Evolutionary conservation across 2,329 filamentous ascomycete species (phyloP), one percentile per base, ranked within the genome.

Genomic region (Teratosphaeria viscida): DNA sequence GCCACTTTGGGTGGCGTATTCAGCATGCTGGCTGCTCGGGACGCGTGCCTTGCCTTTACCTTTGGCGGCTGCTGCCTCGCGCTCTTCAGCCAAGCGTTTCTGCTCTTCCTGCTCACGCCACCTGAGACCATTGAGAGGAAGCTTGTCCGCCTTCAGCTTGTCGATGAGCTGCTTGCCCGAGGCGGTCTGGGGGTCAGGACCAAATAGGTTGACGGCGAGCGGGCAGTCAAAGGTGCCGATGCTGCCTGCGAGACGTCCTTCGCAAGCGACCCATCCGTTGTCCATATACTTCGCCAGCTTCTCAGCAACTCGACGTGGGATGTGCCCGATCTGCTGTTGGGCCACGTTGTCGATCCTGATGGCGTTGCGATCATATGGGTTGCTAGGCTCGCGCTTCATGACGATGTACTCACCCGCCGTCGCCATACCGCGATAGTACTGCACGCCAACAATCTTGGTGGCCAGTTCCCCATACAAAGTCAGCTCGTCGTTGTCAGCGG

Each of bases 311-410:
- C 74, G 78, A 12, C 83, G 79, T 6, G 88, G 87, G 49, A 95
- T 78, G 72, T 95, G 90, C 0, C 90, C 90, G 66, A 95, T 89
- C 67, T 95, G 90, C 7, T 73, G 71, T 16, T 84, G 82, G 68
- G 88, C 81, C 14, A 92, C 88, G 71, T 94, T 95, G 66, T 88
- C 81, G 1, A 95, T 83, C 5, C 84, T 82, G 60, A 95, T 90
- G 0, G 90, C 90, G 73, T 94, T 94, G 5, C 65, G 63, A 69
- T 94, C 89, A 56, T 72, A 73, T 63, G 74, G 77, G 67, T 92
- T 92, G 1, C 73, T 68, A 1, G 87, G 85, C 68, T 92, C 86
- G 68, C 89, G 78, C 39, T 76, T 77, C 58, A 87, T 75, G 54
- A 85, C 72, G 2, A 89, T 84, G 57, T 81, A 77, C 69, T 90